A percentile compares a stretch with the other conserved stretches of the same genome.
These are phyloP conservation scores for Fusarium fujikuroi DNA, from an alignment of 2,329 filamentous ascomycete species.

Conservation along the genomic window DNA sequence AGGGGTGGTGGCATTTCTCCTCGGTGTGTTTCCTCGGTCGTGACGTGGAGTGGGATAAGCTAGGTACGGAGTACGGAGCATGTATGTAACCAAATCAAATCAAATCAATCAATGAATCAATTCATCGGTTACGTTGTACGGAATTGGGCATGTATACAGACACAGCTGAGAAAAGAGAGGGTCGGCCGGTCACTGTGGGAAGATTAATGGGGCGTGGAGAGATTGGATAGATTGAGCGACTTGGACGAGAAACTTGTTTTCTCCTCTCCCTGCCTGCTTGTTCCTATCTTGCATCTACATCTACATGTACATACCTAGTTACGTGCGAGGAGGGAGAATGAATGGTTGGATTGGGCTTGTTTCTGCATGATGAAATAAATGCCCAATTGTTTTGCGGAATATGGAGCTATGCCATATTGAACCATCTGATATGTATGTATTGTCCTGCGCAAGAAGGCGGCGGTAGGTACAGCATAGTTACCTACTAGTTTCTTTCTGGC, in stretches of 20 bases:
- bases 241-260: constrained; percentile 22
- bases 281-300: neutral
- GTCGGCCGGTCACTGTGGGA: constrained; percentile 9
- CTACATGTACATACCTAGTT: neutral
- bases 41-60: constrained; percentile 21
- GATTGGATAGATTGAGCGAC: neutral
- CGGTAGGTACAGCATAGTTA: neutral
- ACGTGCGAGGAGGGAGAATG: neutral
- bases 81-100: neutral
- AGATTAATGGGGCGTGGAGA: constrained; percentile 16
- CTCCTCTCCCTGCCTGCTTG: neutral
- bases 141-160: neutral
- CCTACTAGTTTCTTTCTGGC: neutral
- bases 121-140: neutral
- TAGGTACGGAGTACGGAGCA: neutral
- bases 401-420: constrained; percentile 5
- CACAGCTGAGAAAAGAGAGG: constrained; percentile 14
- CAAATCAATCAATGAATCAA: constrained; percentile 9
- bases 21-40: constrained; percentile 2
- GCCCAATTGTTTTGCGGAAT: neutral
- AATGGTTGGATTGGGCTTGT: neutral
- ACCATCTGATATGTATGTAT: neutral
- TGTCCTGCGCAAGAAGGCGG: neutral
- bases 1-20: neutral
- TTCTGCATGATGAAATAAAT: constrained; percentile 22